Conservation (phyloP, 345 rosid genomes). For the Eucalyptus urophylla region DNA sequence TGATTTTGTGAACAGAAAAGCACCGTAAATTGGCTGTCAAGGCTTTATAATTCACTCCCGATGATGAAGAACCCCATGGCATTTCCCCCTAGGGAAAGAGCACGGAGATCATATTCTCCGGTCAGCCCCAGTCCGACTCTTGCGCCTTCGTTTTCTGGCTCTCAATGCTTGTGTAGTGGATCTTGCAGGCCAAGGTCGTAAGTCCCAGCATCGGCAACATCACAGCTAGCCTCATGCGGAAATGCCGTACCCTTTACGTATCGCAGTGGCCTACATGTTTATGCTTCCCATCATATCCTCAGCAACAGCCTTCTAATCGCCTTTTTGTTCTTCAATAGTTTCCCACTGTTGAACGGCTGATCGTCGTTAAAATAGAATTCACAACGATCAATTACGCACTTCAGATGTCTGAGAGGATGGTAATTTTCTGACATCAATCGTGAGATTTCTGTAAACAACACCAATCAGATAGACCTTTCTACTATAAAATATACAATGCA, state of each 20-base stretch:
- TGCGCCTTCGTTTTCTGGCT: background rate
- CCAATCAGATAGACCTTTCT: too few relatives aligned
- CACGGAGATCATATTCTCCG: background rate
- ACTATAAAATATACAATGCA: too few relatives aligned
- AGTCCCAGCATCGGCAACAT: background rate
- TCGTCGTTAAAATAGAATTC: too few relatives aligned
- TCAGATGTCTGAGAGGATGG: rapidly evolving
- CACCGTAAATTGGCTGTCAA: background rate
- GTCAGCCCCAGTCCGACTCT: background rate
- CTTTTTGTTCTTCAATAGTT: too few relatives aligned
- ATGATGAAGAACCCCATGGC: background rate
- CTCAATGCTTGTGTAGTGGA: background rate
- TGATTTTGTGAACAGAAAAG: background rate
- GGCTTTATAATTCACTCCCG: background rate
- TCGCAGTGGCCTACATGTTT: constrained; percentile 5
- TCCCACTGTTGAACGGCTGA: rapidly evolving
- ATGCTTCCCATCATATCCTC: background rate
- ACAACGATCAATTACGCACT: rapidly evolving
- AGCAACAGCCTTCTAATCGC: too few relatives aligned
- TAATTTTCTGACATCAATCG: too few relatives aligned
- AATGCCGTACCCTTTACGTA: background rate
- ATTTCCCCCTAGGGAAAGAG: background rate
- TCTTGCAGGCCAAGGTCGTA: background rate
- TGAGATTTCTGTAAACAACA: too few relatives aligned
- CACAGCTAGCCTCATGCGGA: background rate